These are phyloP conservation scores for Verticillium albo-atrum DNA, from an alignment of 2,329 filamentous ascomycete genomes.

Conservation along the genomic window DNA sequence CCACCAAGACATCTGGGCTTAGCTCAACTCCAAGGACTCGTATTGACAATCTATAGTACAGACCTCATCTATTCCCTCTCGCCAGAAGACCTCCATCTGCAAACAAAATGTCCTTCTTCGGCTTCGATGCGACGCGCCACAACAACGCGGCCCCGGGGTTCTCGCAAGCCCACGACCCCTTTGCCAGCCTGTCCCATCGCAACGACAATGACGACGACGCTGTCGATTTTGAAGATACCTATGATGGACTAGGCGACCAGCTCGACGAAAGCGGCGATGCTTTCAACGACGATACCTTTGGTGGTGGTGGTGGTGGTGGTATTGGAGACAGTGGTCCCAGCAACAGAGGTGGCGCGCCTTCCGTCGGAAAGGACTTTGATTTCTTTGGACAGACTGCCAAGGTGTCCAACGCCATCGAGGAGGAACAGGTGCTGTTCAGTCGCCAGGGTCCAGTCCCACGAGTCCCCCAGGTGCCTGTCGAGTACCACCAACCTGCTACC, in stretches of 20 bases:
- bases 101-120: constrained; percentile 80
- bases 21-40: not conserved
- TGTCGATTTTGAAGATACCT: constrained; percentile 90
- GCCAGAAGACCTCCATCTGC: not conserved
- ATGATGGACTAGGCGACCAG: constrained; percentile 87
- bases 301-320: constrained; percentile 29
- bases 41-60: constrained; percentile 2
- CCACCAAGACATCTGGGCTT: too few species aligned
- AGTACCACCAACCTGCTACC: not conserved
- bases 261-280: constrained; percentile 89
- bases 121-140: constrained; percentile 72
- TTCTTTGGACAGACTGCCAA: constrained; percentile 92
- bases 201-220: constrained; percentile 55
- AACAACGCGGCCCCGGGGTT: constrained; percentile 72
- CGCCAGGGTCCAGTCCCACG: constrained; percentile 45
- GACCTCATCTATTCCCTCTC: constrained; percentile 4
- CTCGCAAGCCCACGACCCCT: constrained; percentile 78
- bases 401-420: constrained; percentile 78
- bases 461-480: constrained; percentile 21
- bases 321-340: constrained; percentile 39
- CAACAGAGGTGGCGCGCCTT: constrained; percentile 25
- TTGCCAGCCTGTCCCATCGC: constrained; percentile 70
- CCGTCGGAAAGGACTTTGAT: constrained; percentile 89
- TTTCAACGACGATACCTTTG: constrained; percentile 97
- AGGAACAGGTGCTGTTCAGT: constrained; percentile 82